Base-by-base conservation (phyloP, 345 rosid genomes). In the Cochlearia excelsa region DNA sequence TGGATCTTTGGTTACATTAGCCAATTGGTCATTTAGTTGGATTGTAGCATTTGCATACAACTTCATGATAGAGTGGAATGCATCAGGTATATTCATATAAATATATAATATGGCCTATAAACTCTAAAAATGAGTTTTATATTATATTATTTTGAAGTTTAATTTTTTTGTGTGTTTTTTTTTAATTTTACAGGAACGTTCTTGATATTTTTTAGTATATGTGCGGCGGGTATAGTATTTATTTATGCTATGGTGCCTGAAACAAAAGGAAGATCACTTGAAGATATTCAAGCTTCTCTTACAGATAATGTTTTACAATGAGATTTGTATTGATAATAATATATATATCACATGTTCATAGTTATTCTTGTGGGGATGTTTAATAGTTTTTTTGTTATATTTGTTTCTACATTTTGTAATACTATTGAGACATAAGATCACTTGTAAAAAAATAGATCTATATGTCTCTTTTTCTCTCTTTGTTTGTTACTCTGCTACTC, bases 201-300 rank as follows among this genome's bases (percentile, higher is more conserved):
- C 57, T 81, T 83, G 61, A 59, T 80, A 9, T 81, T 63, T 63
- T 54, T 77, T 4, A 45, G 44, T 9, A 1, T 73, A 5, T 54
- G 69, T 3, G 70, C 51, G 2, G 49, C 48, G 0, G 65, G 56
- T 4, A 39, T 72, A 16, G 57, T 70, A 7, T 81, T 81, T 58
- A 46, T 80, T 26, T 81, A 69, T 9, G 75, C 68, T 38, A 29
- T 81, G 26, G 80, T 81, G 7, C 84, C 86, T 0, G 89, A 83
- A 59, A 83, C 84, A 1, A 81, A 78, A 60, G 86, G 84, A 23
- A 50, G 74, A 68, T 66, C 90, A 6, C 57, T 79, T 0, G 86
- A 84, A 65, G 84, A 84, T 50, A 57, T 81, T 42, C 83, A 80
- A 61, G 64, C 75, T 57, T 66, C 70, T 57, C 61, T 73, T 27